These are phyloP conservation scores for Yarrowia bubula DNA, from an alignment of 805 yeast species.

Conservation along the genomic window DNA sequence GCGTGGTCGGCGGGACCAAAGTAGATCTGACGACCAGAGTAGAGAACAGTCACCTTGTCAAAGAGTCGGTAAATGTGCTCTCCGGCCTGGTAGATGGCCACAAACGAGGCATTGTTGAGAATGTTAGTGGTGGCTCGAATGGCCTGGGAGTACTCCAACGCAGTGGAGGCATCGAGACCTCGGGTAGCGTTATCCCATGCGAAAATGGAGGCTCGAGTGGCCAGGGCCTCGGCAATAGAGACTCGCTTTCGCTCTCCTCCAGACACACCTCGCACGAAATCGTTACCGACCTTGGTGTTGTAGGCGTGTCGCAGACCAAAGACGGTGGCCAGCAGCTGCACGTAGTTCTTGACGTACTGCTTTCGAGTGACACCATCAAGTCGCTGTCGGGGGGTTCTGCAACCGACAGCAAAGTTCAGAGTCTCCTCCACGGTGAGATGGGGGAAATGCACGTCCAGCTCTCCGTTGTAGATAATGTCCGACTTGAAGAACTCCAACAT, in stretches of 20 bases:
- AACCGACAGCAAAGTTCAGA: slow-evolving; percentile 63
- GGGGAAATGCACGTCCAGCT: slow-evolving; percentile 70
- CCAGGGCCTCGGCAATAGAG: slow-evolving; percentile 73
- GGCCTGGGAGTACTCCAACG: slow-evolving; percentile 68
- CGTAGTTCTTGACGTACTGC: slow-evolving; percentile 49
- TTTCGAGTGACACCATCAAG: slow-evolving; percentile 48
- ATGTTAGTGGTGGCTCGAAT: slow-evolving; percentile 61
- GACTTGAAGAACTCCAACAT: slow-evolving; percentile 58
- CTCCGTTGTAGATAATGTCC: slow-evolving; percentile 46
- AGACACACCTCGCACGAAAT: slow-evolving; percentile 67
- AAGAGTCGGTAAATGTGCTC: slow-evolving; percentile 63
- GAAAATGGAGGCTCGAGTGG: slow-evolving; percentile 60
- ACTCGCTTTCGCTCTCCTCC: slow-evolving; percentile 89
- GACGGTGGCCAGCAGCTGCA: slow-evolving; percentile 51
- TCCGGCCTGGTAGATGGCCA: slow-evolving; percentile 69
- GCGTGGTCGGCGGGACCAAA: slow-evolving; percentile 61
- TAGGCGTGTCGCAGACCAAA: slow-evolving; percentile 62
- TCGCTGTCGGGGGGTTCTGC: slow-evolving; percentile 61
- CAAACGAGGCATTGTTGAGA: slow-evolving; percentile 54
- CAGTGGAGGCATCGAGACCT: slow-evolving; percentile 83
- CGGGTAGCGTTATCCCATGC: slow-evolving; percentile 84
- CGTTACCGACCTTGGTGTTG: slow-evolving; percentile 61
- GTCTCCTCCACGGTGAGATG: slow-evolving; percentile 74
- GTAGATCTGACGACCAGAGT: slow-evolving; percentile 60
- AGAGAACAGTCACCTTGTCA: slow-evolving; percentile 60